phyloP scores from a whole-genome alignment of 2,329 filamentous ascomycete species.

The Xylariaceae sp. region DNA sequence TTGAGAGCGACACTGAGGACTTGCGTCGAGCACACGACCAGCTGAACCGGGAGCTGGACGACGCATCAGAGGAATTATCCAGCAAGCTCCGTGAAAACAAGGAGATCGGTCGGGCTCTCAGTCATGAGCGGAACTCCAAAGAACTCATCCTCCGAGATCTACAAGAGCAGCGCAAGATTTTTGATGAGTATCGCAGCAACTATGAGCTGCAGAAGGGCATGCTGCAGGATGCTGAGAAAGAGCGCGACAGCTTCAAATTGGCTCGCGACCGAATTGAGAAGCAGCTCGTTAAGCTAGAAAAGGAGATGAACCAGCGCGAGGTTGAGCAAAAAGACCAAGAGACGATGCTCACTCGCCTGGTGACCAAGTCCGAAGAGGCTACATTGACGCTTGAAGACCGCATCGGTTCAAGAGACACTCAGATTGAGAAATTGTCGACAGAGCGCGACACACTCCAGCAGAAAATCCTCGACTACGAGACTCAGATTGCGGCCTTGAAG shows the following conservation, averaged over 20 bases:
- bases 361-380: slow-evolving; percentile 18
- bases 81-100: slow-evolving; percentile 24
- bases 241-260: slow-evolving; percentile 28
- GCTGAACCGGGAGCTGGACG: slow-evolving; percentile 27
- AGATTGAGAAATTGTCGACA: slow-evolving; percentile 19
- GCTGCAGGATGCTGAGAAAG: slow-evolving; percentile 28
- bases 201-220: slow-evolving; percentile 27
- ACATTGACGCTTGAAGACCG: slow-evolving; percentile 20
- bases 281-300: slow-evolving; percentile 20
- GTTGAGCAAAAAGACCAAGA: slow-evolving; percentile 21
- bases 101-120: slow-evolving; percentile 23
- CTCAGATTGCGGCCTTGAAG: slow-evolving; percentile 15
- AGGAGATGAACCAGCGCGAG: slow-evolving; percentile 18
- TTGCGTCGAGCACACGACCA: slow-evolving; percentile 27
- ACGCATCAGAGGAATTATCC: slow-evolving; percentile 26
- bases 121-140: slow-evolving; percentile 27
- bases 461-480: slow-evolving; percentile 14
- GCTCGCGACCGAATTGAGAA: slow-evolving; percentile 22
- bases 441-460: slow-evolving; percentile 20
- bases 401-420: slow-evolving; percentile 21
- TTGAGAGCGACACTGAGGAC: slow-evolving; percentile 30
- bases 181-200: slow-evolving; percentile 32
- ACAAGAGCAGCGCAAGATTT: slow-evolving; percentile 30
- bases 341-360: slow-evolving; percentile 19
- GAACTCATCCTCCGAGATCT: slow-evolving; percentile 30